Conservation (phyloP, 768 basidiomycete genomes). For the Russula compacta region DNA sequence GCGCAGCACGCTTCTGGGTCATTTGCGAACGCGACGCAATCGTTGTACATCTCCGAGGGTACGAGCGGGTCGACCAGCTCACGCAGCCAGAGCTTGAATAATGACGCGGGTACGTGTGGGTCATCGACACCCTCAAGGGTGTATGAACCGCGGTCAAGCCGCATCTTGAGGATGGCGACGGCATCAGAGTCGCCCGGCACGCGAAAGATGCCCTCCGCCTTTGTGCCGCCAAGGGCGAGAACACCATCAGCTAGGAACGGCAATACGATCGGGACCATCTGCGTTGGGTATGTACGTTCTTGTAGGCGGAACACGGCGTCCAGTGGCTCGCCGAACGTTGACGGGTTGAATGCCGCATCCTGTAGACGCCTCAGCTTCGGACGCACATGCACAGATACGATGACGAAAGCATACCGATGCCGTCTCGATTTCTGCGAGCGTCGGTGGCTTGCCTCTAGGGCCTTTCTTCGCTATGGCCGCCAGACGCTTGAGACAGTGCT, state of each 20-base stretch:
- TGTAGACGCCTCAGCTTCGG: slow-evolving; percentile 24
- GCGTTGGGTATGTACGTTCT: slow-evolving; percentile 74
- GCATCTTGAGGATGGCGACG: slow-evolving; percentile 79
- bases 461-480: slow-evolving; percentile 71
- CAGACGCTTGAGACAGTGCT: slow-evolving; percentile 79
- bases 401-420: slow-evolving; percentile 53
- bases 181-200: slow-evolving; percentile 86
- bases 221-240: slow-evolving; percentile 76
- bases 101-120: slow-evolving; percentile 80
- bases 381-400: not conserved
- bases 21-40: slow-evolving; percentile 63
- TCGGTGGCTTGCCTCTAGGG: slow-evolving; percentile 76
- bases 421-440: slow-evolving; percentile 80
- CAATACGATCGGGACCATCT: slow-evolving; percentile 85
- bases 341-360: slow-evolving; percentile 93
- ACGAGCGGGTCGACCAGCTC: slow-evolving; percentile 90
- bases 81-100: slow-evolving; percentile 89
- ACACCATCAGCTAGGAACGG: slow-evolving; percentile 92
- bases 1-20: slow-evolving; percentile 62
- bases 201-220: slow-evolving; percentile 86
- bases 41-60: slow-evolving; percentile 86
- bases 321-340: slow-evolving; percentile 86
- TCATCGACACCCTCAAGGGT: slow-evolving; percentile 85
- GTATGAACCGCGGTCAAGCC: slow-evolving; percentile 88
- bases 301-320: slow-evolving; percentile 79